Base-by-base conservation (phyloP, 2,329 filamentous ascomycete genomes). In the Remersonia thermophila region DNA sequence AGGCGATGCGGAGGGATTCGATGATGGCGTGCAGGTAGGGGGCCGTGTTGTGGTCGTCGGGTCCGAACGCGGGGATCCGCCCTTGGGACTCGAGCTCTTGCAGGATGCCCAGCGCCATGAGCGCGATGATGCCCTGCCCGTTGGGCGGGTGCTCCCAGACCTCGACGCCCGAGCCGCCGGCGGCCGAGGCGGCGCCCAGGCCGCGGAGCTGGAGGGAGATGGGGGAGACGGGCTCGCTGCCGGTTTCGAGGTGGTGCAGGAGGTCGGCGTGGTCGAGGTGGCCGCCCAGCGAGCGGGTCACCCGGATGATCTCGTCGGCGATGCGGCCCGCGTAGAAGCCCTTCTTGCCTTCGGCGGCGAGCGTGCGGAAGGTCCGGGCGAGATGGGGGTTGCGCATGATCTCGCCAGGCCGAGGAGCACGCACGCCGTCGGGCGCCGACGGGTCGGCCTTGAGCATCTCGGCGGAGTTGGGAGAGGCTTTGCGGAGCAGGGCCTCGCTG, bases 121-220 rank as follows among this genome's bases (percentile, higher is more conserved):
- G 65, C 0, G 91, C 91, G 2, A 96, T 83, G 45, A 96, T 87
- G 2, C 91, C 91, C 59, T 96, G 91, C 0, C 91, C 87, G 51
- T 96, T 96, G 7, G 91, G 91, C 26, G 89, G 87, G 54, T 96
- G 89, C 54, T 98, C 91, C 89, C 89, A 96, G 1, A 98, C 65
- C 52, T 93, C 78, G 29, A 95, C 70, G 8, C 77, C 76, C n/a
- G n/a, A n/a, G 7, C 76, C 75, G 12, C 20, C 35, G 9, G 32
- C 11, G 28, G 29, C 27, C 17, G 2, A 43, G 43, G 16, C 39
- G 0, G 63, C 55, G 3, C 62, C 63, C 49, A 85, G 80, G 7
- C 81, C 80, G 0, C 65, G 69, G 58, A 87, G 89, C 41, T 79
- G 76, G 33, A 95, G 67, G 0, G 82, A 87, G 47, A 96, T 91